Conservation (phyloP, 768 basidiomycete genomes). For the Boletus rubropictus region DNA sequence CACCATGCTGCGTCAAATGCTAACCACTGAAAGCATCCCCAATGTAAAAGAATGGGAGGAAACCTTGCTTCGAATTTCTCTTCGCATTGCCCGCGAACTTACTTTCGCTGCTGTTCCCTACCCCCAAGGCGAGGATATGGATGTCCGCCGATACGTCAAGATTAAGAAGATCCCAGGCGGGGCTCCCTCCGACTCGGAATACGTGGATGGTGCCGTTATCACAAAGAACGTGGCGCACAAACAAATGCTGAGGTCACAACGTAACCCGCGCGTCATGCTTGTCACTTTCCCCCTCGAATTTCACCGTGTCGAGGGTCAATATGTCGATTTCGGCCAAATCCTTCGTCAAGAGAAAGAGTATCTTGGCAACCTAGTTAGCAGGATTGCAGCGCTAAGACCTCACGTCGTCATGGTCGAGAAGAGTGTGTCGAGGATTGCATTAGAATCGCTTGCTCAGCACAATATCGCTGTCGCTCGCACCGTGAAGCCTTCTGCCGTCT, state of each 20-base stretch:
- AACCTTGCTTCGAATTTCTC: slow-evolving; percentile 70
- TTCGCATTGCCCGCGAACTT: slow-evolving; percentile 80
- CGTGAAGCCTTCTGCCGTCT: slow-evolving; percentile 83
- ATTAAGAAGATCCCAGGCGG: slow-evolving; percentile 99
- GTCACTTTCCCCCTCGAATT: slow-evolving; percentile 95
- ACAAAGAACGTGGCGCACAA: slow-evolving; percentile 98
- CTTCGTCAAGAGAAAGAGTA: slow-evolving; percentile 92
- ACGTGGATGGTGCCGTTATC: slow-evolving; percentile 93
- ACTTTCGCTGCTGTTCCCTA: slow-evolving; percentile 68
- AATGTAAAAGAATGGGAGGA: slow-evolving; percentile 87
- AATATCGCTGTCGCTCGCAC: slow-evolving; percentile 87
- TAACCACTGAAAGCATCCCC: slow-evolving; percentile 75
- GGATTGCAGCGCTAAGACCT: slow-evolving; percentile 87
- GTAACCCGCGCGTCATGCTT: slow-evolving; percentile 91
- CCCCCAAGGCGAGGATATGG: slow-evolving; percentile 88
- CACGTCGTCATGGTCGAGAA: slow-evolving; percentile 90
- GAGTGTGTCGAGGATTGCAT: slow-evolving; percentile 83
- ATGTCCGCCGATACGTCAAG: slow-evolving; percentile 91
- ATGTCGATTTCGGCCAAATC: slow-evolving; percentile 88
- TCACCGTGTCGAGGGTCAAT: slow-evolving; percentile 86
- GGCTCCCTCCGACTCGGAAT: slow-evolving; percentile 87
- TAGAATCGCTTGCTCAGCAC: slow-evolving; percentile 78
- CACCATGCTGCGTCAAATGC: slow-evolving; percentile 86
- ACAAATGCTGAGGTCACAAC: slow-evolving; percentile 76
- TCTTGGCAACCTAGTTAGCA: slow-evolving; percentile 76